Conservation (phyloP, 2,329 filamentous ascomycete species). For the Talaromyces amestolkiae region DNA sequence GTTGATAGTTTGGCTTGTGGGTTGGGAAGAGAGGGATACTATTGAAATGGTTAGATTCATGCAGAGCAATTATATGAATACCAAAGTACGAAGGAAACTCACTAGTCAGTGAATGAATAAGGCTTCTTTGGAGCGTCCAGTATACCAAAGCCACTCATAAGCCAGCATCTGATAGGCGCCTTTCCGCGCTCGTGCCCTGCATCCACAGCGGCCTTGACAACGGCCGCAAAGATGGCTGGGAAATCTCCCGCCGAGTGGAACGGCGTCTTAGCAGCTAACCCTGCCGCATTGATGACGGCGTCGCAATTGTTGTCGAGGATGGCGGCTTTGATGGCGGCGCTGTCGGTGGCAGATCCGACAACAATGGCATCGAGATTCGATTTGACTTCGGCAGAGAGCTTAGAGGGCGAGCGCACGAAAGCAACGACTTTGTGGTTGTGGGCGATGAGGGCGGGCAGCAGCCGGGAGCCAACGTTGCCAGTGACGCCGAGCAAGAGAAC, state of each 20-base stretch:
- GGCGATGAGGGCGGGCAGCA: constrained; percentile 13
- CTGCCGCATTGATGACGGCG: constrained; percentile 29
- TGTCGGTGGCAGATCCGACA: constrained; percentile 18
- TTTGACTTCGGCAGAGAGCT: constrained; percentile 3
- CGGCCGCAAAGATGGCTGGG: constrained; percentile 24
- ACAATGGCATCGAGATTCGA: constrained; percentile 5
- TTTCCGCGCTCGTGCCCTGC: constrained; percentile 22
- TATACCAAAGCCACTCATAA: constrained; percentile 24
- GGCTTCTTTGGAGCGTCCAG: constrained; percentile 24
- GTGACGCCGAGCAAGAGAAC: constrained; percentile 15
- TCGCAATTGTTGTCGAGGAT: constrained; percentile 26
- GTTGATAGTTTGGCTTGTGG: constrained; percentile 24
- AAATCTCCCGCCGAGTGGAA: constrained; percentile 21
- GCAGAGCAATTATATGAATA: no score
- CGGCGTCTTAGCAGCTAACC: constrained; percentile 21
- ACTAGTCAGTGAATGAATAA: constrained; percentile 25
- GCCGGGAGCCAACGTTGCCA: constrained; percentile 16
- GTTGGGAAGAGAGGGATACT: constrained; percentile 21
- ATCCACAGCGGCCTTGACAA: constrained; percentile 24
- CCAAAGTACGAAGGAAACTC: neutral
- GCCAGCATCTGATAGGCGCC: constrained; percentile 25
- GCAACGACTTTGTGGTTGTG: constrained; percentile 11
- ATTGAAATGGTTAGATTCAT: no score
- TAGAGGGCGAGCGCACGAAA: constrained; percentile 8
- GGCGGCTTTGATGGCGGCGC: constrained; percentile 22